These are phyloP conservation scores for Raffaelea deltoideospora DNA, from an alignment of 2,329 filamentous ascomycete species.

Conservation along the genomic window DNA sequence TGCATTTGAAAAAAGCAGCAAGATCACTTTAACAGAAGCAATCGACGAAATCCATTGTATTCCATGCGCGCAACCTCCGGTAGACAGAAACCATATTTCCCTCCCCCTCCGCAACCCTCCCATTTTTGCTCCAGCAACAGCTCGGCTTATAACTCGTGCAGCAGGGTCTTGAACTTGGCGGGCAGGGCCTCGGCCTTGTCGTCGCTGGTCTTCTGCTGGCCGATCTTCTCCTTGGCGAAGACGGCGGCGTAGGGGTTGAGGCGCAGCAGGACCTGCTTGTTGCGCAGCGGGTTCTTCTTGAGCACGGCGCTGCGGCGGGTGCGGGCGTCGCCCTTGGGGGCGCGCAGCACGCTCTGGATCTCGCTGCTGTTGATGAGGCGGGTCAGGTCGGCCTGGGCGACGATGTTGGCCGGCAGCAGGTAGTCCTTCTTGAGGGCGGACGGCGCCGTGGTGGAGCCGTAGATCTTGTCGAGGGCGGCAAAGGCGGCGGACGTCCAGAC, in stretches of 20 bases:
- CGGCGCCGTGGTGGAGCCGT: slow-evolving; percentile 80
- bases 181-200: slow-evolving; percentile 12
- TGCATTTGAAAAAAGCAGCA: too few relatives aligned
- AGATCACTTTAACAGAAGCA: too few relatives aligned
- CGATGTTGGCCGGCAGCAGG: slow-evolving; percentile 82
- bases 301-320: slow-evolving; percentile 86
- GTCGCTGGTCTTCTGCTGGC: slow-evolving; percentile 40
- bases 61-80: too few relatives aligned
- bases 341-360: slow-evolving; percentile 89
- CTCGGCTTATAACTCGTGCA: slow-evolving; percentile 11
- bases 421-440: slow-evolving; percentile 98
- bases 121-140: too few relatives aligned
- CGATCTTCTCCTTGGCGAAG: slow-evolving; percentile 76
- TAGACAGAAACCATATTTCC: too few relatives aligned
- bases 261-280: slow-evolving; percentile 97
- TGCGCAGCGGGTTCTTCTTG: slow-evolving; percentile 99
- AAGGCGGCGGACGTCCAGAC: slow-evolving; percentile 98
- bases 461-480: slow-evolving; percentile 91
- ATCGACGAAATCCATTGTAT: too few relatives aligned
- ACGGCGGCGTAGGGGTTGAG: slow-evolving; percentile 95
- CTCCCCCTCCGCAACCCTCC: too few relatives aligned
- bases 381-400: slow-evolving; percentile 86
- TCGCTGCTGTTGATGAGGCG: slow-evolving; percentile 99
- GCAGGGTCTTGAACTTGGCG: slow-evolving; percentile 13
- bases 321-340: slow-evolving; percentile 74